These are phyloP conservation scores for Erodium maritimum DNA, from an alignment of 345 rosid species.

Conservation along the genomic window DNA sequence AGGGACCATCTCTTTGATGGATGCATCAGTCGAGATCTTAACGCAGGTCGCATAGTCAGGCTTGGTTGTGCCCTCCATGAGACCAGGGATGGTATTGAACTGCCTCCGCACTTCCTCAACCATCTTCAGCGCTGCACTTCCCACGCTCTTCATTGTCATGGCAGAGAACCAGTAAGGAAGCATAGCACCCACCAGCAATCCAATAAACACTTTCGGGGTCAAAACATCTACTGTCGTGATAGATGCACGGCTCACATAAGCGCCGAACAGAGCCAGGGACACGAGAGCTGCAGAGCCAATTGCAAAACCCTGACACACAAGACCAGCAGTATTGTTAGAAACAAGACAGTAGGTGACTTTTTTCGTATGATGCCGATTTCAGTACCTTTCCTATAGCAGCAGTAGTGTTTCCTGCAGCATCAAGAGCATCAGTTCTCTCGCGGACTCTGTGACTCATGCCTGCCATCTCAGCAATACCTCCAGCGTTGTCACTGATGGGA, in stretches of 20 bases:
- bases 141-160: slow-evolving; percentile 98
- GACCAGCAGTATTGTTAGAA: slow-evolving; percentile 8
- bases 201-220: slow-evolving; percentile 89
- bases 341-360: no score
- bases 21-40: slow-evolving; percentile 93
- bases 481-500: slow-evolving; percentile 79
- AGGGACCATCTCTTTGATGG: slow-evolving; percentile 94
- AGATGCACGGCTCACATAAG: slow-evolving; percentile 82
- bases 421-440: slow-evolving; percentile 82
- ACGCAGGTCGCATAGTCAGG: slow-evolving; percentile 95
- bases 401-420: slow-evolving; percentile 82
- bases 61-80: slow-evolving; percentile 79
- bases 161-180: slow-evolving; percentile 99
- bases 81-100: slow-evolving; percentile 92
- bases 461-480: slow-evolving; percentile 87
- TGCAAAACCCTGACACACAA: slow-evolving; percentile 46
- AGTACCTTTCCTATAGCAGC: slow-evolving; percentile 74
- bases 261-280: slow-evolving; percentile 90
- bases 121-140: slow-evolving; percentile 93
- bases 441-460: slow-evolving; percentile 75
- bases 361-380: no score
- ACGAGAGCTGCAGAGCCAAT: slow-evolving; percentile 74
- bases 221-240: slow-evolving; percentile 71
- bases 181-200: slow-evolving; percentile 88
- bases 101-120: slow-evolving; percentile 95